Base-by-base conservation (phyloP, 805 yeast species). In the Kazachstania kunashirensis region DNA sequence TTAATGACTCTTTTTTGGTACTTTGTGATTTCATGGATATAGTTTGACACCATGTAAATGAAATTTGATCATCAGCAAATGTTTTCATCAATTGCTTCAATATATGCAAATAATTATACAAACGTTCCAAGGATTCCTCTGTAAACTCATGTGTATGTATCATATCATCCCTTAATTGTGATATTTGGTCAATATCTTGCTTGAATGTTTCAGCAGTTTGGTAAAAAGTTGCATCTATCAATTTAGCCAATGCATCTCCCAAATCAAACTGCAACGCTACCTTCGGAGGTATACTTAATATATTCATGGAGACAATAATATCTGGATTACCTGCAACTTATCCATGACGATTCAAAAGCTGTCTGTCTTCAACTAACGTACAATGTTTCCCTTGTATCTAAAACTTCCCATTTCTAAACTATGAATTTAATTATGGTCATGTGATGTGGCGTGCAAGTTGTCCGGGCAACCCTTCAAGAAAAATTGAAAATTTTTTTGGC, bases 21-120 rank as follows among this genome's bases (percentile, higher is more conserved):
- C 74, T 71, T 6, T 67, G 57, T 2, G 70, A 65, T 14, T 76
- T 62, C 36, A 71, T 70, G 0, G 83, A 79, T 4, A 83, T 58
- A 1, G 84, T 73, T 16, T 79, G 78, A 50, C 63, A 73, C 97
- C 96, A 89, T 0, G 74, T 66, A 45, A 84, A 79, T 26, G 66
- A 70, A 7, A 74, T 59, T 14, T 69, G 63, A 43, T 79, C 79
- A 20, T 65, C 65, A 0, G 92, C 85, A 41, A 88, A 79, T 50
- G 80, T 83, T 33, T 57, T 39, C 25, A 57, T 56, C 6, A 82
- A 39, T 7, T 63, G 62, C 1, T 57, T 41, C 9, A 83, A 44
- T 30, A 68, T 67, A 4, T 58, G 43, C 44, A 65, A 71, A 51
- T 81, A 84, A 30, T 67, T 53, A 29, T 61, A 59, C 24, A 75